phyloP scores from a whole-genome alignment of 2,329 filamentous ascomycete genomes.

The Chaetomiaceae sp. region DNA sequence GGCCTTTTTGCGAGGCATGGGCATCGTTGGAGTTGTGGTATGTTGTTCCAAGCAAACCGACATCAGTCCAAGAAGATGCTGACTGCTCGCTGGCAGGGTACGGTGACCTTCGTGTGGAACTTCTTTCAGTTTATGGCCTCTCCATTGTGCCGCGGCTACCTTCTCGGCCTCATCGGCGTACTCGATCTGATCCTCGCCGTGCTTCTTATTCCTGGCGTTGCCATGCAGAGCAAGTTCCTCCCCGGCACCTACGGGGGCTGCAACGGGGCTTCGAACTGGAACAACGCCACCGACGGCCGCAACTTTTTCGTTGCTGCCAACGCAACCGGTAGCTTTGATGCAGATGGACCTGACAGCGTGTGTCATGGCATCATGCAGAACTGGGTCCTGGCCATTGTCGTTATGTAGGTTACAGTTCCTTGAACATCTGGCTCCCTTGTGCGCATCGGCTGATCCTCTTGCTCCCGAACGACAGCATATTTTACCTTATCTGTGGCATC shows the following conservation, averaged over 20 bases:
- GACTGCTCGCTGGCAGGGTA: neutral
- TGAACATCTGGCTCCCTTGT: neutral
- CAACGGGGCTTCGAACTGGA: neutral
- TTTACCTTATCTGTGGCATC: neutral
- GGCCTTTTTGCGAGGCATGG: neutral
- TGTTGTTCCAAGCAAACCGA: no score
- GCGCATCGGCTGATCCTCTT: neutral
- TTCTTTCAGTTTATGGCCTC: neutral
- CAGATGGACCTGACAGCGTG: neutral
- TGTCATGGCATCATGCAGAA: neutral
- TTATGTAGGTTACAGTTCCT: slow-evolving; percentile 1
- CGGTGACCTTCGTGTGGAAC: slow-evolving; percentile 1
- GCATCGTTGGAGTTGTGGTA: neutral
- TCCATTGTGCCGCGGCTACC: neutral
- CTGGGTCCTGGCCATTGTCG: slow-evolving; percentile 3
- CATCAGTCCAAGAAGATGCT: neutral
- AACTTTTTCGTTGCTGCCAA: slow-evolving; percentile 3
- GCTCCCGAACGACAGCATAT: neutral
- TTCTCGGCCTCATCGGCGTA: neutral
- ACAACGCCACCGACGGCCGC: slow-evolving; percentile 2
- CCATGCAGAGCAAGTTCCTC: neutral
- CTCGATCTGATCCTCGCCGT: neutral
- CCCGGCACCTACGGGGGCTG: neutral
- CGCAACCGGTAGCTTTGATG: neutral
- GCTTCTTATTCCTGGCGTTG: neutral